Percentiles rank a stretch among this genome's conserved stretches.
These are phyloP conservation scores for Moniliophthora roreri DNA, from an alignment of 1,284 basidiomycete genomes.

Conservation along the genomic window DNA sequence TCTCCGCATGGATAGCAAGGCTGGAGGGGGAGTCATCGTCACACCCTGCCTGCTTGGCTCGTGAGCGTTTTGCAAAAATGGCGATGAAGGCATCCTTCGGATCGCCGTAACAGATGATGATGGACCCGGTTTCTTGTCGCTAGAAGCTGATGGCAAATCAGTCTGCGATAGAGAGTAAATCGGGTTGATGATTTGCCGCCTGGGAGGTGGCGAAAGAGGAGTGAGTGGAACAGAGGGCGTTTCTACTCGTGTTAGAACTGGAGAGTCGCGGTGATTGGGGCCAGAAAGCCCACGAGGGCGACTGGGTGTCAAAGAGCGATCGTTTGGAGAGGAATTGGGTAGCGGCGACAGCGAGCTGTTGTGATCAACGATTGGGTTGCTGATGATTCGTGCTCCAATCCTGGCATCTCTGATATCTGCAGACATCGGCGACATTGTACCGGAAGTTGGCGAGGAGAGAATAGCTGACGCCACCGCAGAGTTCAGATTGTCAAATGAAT, in stretches of 20 bases:
- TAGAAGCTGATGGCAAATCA: slow-evolving; percentile 33
- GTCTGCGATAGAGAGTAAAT: slow-evolving; percentile 57
- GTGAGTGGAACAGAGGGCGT: slow-evolving; percentile 54
- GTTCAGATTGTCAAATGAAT: slow-evolving; percentile 59
- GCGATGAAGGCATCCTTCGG: slow-evolving; percentile 17
- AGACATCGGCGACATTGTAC: slow-evolving; percentile 17
- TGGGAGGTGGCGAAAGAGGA: slow-evolving; percentile 63
- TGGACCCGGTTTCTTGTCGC: slow-evolving; percentile 4
- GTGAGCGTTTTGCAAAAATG: slow-evolving; percentile 17
- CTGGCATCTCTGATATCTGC: slow-evolving; percentile 19
- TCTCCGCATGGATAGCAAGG: neutral
- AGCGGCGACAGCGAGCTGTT: slow-evolving; percentile 16
- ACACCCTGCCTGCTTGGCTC: slow-evolving; percentile 24
- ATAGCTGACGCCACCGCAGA: slow-evolving; percentile 25
- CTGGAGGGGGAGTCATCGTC: slow-evolving; percentile 42
- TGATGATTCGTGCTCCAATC: slow-evolving; percentile 36
- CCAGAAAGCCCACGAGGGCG: neutral
- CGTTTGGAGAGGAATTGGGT: neutral
- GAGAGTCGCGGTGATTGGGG: slow-evolving; percentile 15
- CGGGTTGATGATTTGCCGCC: slow-evolving; percentile 46
- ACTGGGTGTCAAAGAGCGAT: slow-evolving; percentile 6
- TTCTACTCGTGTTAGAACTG: slow-evolving; percentile 46
- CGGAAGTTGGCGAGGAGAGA: slow-evolving; percentile 28
- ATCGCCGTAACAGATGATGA: slow-evolving; percentile 6
- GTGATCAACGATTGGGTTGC: slow-evolving; percentile 27